Base-by-base conservation (phyloP, 768 basidiomycete species). In the Amanita exitialis region DNA sequence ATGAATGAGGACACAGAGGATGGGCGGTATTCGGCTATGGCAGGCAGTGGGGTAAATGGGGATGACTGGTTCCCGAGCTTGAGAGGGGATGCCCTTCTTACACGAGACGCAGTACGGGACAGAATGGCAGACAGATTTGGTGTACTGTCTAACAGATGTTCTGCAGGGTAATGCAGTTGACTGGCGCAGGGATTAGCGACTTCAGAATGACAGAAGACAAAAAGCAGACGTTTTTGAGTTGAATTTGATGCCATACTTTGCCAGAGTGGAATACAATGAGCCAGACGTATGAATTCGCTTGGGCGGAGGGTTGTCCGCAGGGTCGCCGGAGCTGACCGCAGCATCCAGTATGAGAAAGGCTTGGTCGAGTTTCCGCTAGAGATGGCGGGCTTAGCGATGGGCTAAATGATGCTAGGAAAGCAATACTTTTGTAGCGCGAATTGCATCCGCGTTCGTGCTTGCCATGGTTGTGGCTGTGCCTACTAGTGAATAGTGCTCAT, bases 321-420 rank as follows among this genome's bases (percentile, higher is more conserved):
- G 20, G 42, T 70, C 66, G 6, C 61, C 57, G 1, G 74, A 58
- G 13, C 67, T 66, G 16, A 86, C 77, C 9, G 82, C 85, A 45
- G 70, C 75, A 60, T 91, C 89, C 47, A 91, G 63, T 37, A 68
- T 73, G 47, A 82, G 78, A 53, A 91, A 78, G 27, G 86, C 90
- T 65, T 90, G 88, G 53, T 88, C 82, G 44, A 90, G 77, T 66
- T 90, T 91, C 44, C 89, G 76, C 85, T 90, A 53, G 15, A 23
- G 32, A 32, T 32, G 32, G 54, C 30, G 30, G 20, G 52, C 35
- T 21, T 49, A n/a, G 54, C 36, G 18, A 20, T 27, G 12, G 8
- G 1, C 36, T 38, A 37, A 16, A 6, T 37, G 30, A 23, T n/a
- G 39, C 15, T 21, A 16, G 9, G 54, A 13, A 28, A 65, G 64